Base-by-base conservation (phyloP, 495 filamentous ascomycete species). In the Peziza echinospora region DNA sequence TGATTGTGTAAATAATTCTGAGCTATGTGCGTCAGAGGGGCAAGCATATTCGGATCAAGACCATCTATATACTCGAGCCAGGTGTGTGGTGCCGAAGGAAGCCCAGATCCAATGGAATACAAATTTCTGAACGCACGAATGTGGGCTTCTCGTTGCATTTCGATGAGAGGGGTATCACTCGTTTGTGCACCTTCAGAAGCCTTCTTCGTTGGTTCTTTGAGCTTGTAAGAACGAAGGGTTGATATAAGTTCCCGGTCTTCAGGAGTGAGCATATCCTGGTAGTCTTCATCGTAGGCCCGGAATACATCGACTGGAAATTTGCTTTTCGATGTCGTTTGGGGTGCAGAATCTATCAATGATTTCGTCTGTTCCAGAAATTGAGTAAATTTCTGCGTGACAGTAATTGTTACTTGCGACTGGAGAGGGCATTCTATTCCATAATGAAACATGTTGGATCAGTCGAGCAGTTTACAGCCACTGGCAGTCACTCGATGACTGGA, bases 21-120 rank as follows among this genome's bases (percentile, higher is more conserved):
- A 8, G 34, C 17, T 6, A 55, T 51, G 11, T 50, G 53, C 21
- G 53, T 55, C 22, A 55, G 52, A 25, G 47, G 44, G 21, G 52
- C 43, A 30, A 55, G 24, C 6, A 11, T 11, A 17, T 17, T 17
- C 13, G 30, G 30, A 0, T 11, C 13, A 37, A 37, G 30, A 37
- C 0, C 19, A 17, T 11, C 6, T 11, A 37, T 11, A 17, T 37
- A 37, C 2, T 3, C 3, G 13, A 13, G 13, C 30, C 30, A 37
- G 6, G 30, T 13, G 19, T 11, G 13, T 4, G 30, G 30, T 3
- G 13, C 30, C 13, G 30, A 13, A 17, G 30, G 30, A n/a, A n/a
- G n/a, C n/a, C n/a, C n/a, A 11, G 30, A 37, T 2, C 30, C 30
- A 6, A 37, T 37, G 30, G 30, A 37, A 37, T 37, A 37, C 13